Conservation (phyloP, 345 rosid genomes). For the Eucalyptus tenuipes region DNA sequence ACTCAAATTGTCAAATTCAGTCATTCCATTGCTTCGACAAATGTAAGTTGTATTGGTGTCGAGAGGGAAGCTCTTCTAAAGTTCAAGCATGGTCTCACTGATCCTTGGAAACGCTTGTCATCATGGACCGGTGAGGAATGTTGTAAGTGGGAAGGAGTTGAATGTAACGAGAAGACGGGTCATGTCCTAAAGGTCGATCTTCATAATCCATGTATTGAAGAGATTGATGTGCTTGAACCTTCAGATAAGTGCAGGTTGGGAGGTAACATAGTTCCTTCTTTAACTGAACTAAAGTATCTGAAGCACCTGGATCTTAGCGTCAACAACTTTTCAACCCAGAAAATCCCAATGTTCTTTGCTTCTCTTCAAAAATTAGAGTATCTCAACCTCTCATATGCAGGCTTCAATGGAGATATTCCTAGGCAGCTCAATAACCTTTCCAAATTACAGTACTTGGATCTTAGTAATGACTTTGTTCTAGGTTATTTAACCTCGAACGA, state of each 20-base stretch:
- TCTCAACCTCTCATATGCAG: background rate
- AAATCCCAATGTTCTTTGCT: background rate
- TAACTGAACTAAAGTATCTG: background rate
- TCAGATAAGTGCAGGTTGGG: background rate
- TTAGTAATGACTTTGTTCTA: background rate
- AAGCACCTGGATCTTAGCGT: background rate
- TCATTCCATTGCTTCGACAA: background rate
- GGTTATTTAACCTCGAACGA: background rate
- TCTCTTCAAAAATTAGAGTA: background rate
- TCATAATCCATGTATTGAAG: background rate
- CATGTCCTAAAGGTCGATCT: background rate
- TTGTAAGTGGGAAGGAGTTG: background rate
- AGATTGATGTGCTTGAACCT: background rate
- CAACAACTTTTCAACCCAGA: background rate
- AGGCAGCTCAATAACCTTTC: background rate
- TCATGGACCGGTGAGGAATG: background rate
- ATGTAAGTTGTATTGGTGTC: background rate
- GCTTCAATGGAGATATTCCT: background rate
- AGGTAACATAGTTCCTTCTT: background rate
- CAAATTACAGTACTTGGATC: background rate
- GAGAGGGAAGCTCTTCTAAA: background rate
- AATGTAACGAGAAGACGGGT: background rate
- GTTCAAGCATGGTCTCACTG: background rate
- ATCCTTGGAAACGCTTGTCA: background rate
- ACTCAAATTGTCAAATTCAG: too few relatives aligned